phyloP scores from a whole-genome alignment of 306 rosid genomes.

The Citrullus amarus region DNA sequence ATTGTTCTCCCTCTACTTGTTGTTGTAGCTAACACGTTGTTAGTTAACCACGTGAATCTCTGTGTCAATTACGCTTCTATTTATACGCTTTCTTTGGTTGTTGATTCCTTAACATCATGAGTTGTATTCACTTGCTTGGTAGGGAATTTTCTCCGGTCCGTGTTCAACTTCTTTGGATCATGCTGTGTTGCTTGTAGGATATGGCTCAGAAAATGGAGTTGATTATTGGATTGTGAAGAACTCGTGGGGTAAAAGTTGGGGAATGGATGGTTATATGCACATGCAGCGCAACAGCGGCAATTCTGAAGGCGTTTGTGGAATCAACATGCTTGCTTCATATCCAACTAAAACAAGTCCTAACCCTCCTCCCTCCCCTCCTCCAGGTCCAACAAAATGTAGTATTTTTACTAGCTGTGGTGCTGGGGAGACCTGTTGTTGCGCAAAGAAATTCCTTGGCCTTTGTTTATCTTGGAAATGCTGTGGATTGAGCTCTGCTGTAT shows the following conservation, averaged over 20 bases:
- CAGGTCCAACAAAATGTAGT: conserved; percentile 56
- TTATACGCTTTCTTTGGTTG: too few relatives aligned
- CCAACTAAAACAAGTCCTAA: conserved; percentile 62
- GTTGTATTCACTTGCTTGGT: conserved; percentile 8
- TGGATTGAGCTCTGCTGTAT: conserved; percentile 42
- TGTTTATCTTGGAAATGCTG: conserved; percentile 77
- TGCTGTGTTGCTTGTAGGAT: conserved; percentile 86
- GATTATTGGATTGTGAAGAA: conserved; percentile 90
- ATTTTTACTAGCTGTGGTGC: conserved; percentile 38
- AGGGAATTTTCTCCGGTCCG: conserved; percentile 86
- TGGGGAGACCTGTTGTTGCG: conserved; percentile 85
- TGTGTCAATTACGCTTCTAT: too few relatives aligned
- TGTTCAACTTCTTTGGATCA: conserved; percentile 80
- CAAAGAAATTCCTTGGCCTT: conserved; percentile 40
- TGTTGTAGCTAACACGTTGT: too few relatives aligned
- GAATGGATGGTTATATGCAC: conserved; percentile 74
- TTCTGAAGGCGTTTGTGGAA: conserved; percentile 68
- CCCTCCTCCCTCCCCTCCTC: conserved; percentile 72
- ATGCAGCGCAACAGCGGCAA: conserved; percentile 40
- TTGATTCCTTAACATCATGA: too few relatives aligned
- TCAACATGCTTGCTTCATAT: conserved; percentile 76
- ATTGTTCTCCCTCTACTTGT: too few relatives aligned
- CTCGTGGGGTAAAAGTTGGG: conserved; percentile 83
- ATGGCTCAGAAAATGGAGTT: conserved; percentile 65
- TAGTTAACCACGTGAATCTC: too few relatives aligned